phyloP scores from a whole-genome alignment of 2,329 filamentous ascomycete species.

The Colletotrichum sp. region DNA sequence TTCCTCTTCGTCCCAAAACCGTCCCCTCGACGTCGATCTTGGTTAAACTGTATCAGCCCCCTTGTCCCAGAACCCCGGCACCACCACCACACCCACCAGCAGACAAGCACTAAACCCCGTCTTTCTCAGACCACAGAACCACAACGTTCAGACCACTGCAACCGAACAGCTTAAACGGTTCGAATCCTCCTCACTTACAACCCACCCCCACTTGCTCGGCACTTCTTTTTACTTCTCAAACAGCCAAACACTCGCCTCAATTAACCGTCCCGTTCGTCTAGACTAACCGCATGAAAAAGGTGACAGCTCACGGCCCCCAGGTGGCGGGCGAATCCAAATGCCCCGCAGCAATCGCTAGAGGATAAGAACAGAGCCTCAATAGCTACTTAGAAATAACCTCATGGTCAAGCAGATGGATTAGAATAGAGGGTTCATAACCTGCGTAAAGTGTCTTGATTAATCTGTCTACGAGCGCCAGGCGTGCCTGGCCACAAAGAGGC shows the following conservation, averaged over 20 bases:
- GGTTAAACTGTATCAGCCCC: conserved; percentile 1
- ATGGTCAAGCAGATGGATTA: too few species aligned
- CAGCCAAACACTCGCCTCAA: background rate
- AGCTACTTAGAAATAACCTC: too few species aligned
- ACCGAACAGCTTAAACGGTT: background rate
- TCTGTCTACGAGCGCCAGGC: too few species aligned
- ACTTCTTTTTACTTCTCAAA: background rate
- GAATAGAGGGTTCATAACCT: too few species aligned
- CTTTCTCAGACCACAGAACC: background rate
- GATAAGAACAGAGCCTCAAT: too few species aligned
- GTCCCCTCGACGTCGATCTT: conserved; percentile 14
- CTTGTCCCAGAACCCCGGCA: background rate
- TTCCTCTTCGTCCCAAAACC: conserved; percentile 6
- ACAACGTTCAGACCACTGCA: background rate
- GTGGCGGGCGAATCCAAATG: background rate
- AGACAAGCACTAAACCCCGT: background rate
- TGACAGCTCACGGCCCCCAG: background rate
- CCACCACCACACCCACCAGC: background rate
- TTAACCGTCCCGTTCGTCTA: background rate
- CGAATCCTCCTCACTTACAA: background rate
- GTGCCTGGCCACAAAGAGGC: too few species aligned
- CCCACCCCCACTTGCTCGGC: background rate
- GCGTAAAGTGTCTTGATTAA: too few species aligned
- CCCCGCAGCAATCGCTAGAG: too few species aligned
- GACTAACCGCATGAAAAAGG: background rate